These are phyloP conservation scores for Diaporthe humulicola DNA, from an alignment of 2,329 filamentous ascomycete species.

Conservation along the genomic window DNA sequence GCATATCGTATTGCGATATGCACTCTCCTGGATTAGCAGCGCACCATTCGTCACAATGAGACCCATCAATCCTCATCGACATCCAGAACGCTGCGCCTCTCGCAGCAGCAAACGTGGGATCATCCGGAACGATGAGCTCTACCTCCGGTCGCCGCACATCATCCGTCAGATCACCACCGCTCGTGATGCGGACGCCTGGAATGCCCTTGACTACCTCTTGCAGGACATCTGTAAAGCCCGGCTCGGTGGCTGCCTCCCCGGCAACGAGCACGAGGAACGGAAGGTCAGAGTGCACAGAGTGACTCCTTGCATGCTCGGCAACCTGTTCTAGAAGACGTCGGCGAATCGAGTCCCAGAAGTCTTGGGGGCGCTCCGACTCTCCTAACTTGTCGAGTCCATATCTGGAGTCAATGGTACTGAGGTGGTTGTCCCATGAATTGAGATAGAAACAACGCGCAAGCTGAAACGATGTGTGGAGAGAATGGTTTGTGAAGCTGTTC, in stretches of 20 bases:
- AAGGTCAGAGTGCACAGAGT: not conserved
- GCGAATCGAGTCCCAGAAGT: not conserved
- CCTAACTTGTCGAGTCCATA: not conserved
- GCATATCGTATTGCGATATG: not conserved
- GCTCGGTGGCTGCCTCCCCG: not conserved
- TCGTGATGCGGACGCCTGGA: not conserved
- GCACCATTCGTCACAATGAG: not conserved
- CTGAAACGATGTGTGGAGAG: not conserved
- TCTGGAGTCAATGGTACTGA: not conserved
- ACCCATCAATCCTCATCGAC: not conserved
- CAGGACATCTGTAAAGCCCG: not conserved
- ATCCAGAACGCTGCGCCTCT: slow-evolving; percentile 10
- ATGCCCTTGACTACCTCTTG: not conserved
- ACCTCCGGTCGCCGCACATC: not conserved
- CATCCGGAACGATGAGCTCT: not conserved
- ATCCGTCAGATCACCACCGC: not conserved
- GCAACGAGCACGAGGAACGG: not conserved
- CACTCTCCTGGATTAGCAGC: not conserved
- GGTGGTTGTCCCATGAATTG: not conserved
- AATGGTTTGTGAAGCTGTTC: not conserved
- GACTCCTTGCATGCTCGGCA: not conserved
- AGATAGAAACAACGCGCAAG: not conserved
- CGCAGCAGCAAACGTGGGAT: slow-evolving; percentile 2
- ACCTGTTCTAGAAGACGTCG: not conserved
- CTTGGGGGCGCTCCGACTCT: not conserved